Evolutionary conservation across 441 rosid genomes (phyloP).

Genomic region (Capsella rubella): DNA sequence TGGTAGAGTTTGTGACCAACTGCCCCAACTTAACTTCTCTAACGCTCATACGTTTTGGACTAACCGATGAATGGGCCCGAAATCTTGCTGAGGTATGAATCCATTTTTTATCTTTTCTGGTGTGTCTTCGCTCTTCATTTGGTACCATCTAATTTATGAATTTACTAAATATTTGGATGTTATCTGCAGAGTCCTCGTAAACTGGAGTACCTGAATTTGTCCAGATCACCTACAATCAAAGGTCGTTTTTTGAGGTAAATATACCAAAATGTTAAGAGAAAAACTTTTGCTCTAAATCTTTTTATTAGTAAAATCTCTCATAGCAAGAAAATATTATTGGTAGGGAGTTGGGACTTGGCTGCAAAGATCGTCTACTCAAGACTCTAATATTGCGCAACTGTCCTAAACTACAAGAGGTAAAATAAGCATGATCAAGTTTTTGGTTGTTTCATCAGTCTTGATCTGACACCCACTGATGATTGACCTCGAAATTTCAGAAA

Average conservation of each 20-base stretch:
- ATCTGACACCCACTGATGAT: constrained; percentile 21
- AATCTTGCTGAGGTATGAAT: constrained; percentile 35
- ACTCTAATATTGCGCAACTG: constrained; percentile 44
- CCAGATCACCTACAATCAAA: constrained; percentile 28
- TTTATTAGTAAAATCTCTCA: background rate
- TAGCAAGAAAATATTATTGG: constrained; percentile 4
- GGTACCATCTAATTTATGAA: constrained; percentile 12
- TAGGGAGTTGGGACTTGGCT: constrained; percentile 37
- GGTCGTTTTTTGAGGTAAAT: constrained; percentile 44
- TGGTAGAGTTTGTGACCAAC: constrained; percentile 36
- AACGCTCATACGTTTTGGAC: constrained; percentile 37
- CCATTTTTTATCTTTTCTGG: background rate
- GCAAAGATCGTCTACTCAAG: constrained; percentile 34
- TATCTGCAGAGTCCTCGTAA: constrained; percentile 35
- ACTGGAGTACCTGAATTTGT: constrained; percentile 38
- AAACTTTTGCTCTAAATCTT: background rate
- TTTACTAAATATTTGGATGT: constrained; percentile 11
- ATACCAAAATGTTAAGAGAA: background rate
- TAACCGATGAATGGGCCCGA: constrained; percentile 15
- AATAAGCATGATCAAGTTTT: background rate
- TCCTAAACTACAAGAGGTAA: constrained; percentile 35
- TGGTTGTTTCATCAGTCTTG: constrained; percentile 17
- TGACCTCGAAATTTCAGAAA: constrained; percentile 30
- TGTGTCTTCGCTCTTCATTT: constrained; percentile 19
- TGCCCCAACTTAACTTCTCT: constrained; percentile 37